Percentiles rank a stretch among this genome's conserved stretches.
These are phyloP conservation scores for Caryopteris hybrid DNA, from an alignment of 305 asterid genomes.

Conservation along the genomic window DNA sequence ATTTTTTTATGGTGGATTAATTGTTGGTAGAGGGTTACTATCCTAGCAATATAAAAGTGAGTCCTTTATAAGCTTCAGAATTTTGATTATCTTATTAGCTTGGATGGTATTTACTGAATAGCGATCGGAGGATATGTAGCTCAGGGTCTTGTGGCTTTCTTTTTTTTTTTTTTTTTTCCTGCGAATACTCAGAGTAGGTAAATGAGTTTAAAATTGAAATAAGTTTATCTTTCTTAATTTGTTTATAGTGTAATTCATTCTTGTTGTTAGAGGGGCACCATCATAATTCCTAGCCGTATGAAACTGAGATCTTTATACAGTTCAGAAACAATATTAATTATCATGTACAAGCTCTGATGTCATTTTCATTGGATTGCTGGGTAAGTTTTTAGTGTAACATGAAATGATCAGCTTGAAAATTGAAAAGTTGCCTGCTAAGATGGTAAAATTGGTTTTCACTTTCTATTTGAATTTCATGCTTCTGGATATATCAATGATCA, in stretches of 20 bases:
- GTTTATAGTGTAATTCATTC: not conserved
- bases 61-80: not conserved
- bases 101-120: too few species aligned
- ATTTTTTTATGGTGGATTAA: not conserved
- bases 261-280: slow-evolving; percentile 2
- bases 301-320: not conserved
- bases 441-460: too few species aligned
- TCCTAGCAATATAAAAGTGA: too few species aligned
- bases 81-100: too few species aligned
- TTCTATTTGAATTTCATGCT: not conserved
- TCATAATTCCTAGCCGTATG: too few species aligned
- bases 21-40: slow-evolving; percentile 2
- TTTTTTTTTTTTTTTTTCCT: too few species aligned
- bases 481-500: not conserved
- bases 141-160: too few species aligned
- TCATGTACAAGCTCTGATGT: not conserved
- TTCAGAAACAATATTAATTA: not conserved
- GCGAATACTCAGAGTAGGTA: slow-evolving; percentile 50
- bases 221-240: not conserved
- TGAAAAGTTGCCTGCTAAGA: not conserved
- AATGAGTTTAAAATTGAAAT: not conserved
- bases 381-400: not conserved
- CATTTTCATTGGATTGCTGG: not conserved
- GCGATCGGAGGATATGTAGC: too few species aligned
- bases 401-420: not conserved